Percentiles rank a stretch among this genome's conserved stretches.
Conservation (phyloP, 257 asterid species). For the Forsythia viridissima region DNA sequence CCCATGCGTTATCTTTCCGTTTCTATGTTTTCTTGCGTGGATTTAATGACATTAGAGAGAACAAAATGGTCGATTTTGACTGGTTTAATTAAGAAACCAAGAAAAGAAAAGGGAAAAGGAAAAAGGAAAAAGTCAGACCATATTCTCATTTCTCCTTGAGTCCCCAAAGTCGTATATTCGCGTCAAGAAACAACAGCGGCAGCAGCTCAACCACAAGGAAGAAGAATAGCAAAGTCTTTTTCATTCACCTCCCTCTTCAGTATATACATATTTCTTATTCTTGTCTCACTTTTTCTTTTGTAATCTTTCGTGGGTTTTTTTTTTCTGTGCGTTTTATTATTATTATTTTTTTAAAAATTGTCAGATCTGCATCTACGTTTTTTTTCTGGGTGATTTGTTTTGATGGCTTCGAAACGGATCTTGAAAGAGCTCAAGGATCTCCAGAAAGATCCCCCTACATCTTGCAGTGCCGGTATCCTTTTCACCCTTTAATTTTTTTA, state of each 20-base stretch:
- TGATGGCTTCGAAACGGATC: constrained; percentile 81
- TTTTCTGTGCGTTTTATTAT: background rate
- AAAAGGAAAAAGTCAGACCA: background rate
- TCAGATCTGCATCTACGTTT: constrained; percentile 22
- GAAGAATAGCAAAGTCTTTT: constrained; percentile 2
- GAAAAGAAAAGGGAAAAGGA: no score
- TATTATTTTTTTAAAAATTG: background rate
- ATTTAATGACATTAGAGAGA: no score
- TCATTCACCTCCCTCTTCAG: constrained; percentile 16
- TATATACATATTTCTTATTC: constrained; percentile 1
- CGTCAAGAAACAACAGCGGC: constrained; percentile 35
- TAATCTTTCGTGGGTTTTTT: background rate
- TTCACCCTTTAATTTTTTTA: background rate
- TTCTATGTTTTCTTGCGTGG: no score
- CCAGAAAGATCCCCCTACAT: constrained; percentile 75
- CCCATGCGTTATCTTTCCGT: no score
- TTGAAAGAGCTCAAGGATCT: constrained; percentile 76
- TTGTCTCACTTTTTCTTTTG: constrained; percentile 13
- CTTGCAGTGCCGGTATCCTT: constrained; percentile 67
- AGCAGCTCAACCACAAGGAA: constrained; percentile 27
- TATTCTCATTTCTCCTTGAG: background rate
- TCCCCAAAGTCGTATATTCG: constrained; percentile 23
- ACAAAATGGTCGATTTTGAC: background rate
- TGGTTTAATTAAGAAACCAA: no score
- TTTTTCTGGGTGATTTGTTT: constrained; percentile 20